These are phyloP conservation scores for Trichoderma virens DNA, from an alignment of 495 filamentous ascomycete species.

Conservation along the genomic window DNA sequence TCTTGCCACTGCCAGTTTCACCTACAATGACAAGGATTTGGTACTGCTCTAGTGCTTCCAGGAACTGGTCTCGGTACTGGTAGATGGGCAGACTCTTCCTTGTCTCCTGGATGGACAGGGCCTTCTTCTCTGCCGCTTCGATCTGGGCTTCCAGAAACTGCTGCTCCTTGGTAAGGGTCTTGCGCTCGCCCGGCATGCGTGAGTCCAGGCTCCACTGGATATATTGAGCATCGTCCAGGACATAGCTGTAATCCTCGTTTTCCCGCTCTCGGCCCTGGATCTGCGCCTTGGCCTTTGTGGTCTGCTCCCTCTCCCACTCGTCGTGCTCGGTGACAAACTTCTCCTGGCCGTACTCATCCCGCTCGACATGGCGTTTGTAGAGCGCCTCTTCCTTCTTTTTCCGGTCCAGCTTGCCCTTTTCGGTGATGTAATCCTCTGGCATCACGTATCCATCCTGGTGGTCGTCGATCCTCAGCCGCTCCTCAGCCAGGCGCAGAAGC, in stretches of 20 bases:
- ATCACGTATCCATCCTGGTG: conserved; percentile 89
- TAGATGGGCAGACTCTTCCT: conserved; percentile 88
- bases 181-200: conserved; percentile 56
- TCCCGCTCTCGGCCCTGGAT: conserved; percentile 64
- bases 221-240: conserved; percentile 82
- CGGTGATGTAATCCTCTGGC: conserved; percentile 90
- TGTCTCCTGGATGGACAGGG: conserved; percentile 79
- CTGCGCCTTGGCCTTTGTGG: conserved; percentile 81
- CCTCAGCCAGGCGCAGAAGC: conserved; percentile 78
- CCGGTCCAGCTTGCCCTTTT: conserved; percentile 82
- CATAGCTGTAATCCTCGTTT: conserved; percentile 89
- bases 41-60: conserved; percentile 64
- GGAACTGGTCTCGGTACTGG: conserved; percentile 63
- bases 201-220: conserved; percentile 81
- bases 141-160: conserved; percentile 68
- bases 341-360: conserved; percentile 81
- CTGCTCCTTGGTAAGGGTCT: conserved; percentile 70
- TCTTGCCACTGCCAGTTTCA: conserved; percentile 85
- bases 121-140: conserved; percentile 79
- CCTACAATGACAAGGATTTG: conserved; percentile 81
- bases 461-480: conserved; percentile 81
- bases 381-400: conserved; percentile 87
- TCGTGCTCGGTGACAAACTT: conserved; percentile 90
- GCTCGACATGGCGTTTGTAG: conserved; percentile 85
- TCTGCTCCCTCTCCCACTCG: conserved; percentile 91